Conservation (phyloP, 805 yeast species). For the Kluyveromyces siamensis region DNA sequence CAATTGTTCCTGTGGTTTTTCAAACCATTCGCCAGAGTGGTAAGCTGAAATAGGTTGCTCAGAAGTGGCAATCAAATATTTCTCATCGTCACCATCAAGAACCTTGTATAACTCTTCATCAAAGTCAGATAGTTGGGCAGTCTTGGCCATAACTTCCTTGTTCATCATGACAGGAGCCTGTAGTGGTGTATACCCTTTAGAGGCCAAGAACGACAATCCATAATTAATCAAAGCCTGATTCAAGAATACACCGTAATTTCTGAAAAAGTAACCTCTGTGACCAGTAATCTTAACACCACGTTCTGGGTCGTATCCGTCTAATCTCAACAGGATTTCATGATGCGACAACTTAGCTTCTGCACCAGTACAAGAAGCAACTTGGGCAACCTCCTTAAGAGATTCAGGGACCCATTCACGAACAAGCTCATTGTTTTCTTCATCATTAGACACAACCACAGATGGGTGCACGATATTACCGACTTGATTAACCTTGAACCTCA, state of each 20-base stretch:
- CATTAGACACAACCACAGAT: conserved; percentile 75
- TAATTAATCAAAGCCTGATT: conserved; percentile 97
- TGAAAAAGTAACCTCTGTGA: conserved; percentile 95
- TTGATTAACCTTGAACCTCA: conserved; percentile 74
- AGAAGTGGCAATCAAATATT: conserved; percentile 94
- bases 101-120: conserved; percentile 98
- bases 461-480: conserved; percentile 94
- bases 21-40: conserved; percentile 97
- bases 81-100: conserved; percentile 93
- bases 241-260: conserved; percentile 92
- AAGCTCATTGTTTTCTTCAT: conserved; percentile 86
- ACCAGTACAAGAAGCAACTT: conserved; percentile 69
- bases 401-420: conserved; percentile 85
- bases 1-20: conserved; percentile 91
- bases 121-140: conserved; percentile 95
- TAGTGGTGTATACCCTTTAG: conserved; percentile 75
- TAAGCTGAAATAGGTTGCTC: conserved; percentile 98
- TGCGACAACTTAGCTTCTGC: conserved; percentile 77
- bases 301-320: conserved; percentile 98
- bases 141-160: conserved; percentile 98
- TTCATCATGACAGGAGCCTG: conserved; percentile 99
- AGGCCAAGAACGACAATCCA: conserved; percentile 76
- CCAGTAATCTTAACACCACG: conserved; percentile 97
- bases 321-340: conserved; percentile 86
- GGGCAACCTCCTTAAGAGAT: conserved; percentile 47